phyloP scores from a whole-genome alignment of 495 filamentous ascomycete species.

The Penicillium riverlandense region DNA sequence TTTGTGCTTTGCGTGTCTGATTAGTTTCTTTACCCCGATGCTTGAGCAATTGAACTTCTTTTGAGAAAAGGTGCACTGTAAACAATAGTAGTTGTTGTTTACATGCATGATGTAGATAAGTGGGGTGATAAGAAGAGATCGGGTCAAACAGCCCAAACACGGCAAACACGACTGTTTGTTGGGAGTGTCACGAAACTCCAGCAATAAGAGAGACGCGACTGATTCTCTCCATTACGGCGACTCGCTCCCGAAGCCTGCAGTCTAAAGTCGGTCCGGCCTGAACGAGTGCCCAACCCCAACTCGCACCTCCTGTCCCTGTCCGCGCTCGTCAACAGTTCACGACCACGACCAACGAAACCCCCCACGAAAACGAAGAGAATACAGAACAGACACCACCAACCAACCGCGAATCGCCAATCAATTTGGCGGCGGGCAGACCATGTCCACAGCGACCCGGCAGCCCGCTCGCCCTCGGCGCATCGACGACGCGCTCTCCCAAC shows the following conservation, averaged over 20 bases:
- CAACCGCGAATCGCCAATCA: neutral
- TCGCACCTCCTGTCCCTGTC: too few relatives aligned
- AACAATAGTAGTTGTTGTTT: too few relatives aligned
- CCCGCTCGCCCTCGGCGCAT: slow-evolving; percentile 39
- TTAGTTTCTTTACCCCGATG: slow-evolving; percentile 14
- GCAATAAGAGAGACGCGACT: neutral
- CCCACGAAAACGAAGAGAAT: neutral
- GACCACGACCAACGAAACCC: neutral
- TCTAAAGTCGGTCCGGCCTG: too few relatives aligned
- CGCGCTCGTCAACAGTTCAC: neutral
- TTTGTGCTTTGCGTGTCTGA: slow-evolving; percentile 15
- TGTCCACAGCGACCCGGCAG: slow-evolving; percentile 27
- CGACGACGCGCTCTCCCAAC: slow-evolving; percentile 48
- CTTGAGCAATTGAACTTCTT: slow-evolving; percentile 9
- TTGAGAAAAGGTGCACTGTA: too few relatives aligned
- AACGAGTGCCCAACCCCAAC: too few relatives aligned
- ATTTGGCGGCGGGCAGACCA: slow-evolving; percentile 13
- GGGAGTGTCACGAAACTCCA: neutral
- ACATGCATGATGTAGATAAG: too few relatives aligned
- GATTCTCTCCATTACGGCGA: neutral
- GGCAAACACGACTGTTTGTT: slow-evolving; percentile 6
- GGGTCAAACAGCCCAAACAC: slow-evolving; percentile 12
- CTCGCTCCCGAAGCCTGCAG: neutral
- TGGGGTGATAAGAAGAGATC: neutral
- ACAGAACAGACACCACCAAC: neutral